A percentile compares a stretch with the other conserved stretches of the same genome.
phyloP scores from a whole-genome alignment of 768 basidiomycete species.

The Mycena vitilis region DNA sequence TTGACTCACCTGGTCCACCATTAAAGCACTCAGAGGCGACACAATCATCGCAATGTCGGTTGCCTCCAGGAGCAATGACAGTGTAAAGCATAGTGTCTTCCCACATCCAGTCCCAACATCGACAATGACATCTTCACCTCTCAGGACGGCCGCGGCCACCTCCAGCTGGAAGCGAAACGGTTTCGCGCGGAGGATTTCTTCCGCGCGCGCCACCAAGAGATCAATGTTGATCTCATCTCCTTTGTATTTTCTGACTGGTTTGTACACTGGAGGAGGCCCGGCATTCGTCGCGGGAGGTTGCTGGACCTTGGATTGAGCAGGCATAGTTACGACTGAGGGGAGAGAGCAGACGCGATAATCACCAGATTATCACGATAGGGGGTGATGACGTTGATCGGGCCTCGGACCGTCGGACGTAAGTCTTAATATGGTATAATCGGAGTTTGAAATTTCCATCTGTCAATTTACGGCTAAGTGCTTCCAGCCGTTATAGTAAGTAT shows the following conservation, averaged over 20 bases:
- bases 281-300: neutral
- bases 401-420: neutral
- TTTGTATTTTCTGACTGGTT: constrained; percentile 9
- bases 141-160: constrained; percentile 2
- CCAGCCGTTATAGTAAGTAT: too few species aligned
- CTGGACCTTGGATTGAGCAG: constrained; percentile 12
- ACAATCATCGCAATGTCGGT: neutral
- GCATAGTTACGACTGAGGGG: neutral
- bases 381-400: constrained; percentile 5
- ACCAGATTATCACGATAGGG: neutral
- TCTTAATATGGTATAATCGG: neutral
- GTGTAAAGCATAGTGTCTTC: neutral
- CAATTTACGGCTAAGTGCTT: too few species aligned
- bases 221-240: constrained; percentile 8
- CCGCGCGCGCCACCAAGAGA: neutral
- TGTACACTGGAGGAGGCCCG: neutral
- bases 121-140: constrained; percentile 7
- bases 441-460: neutral
- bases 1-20: neutral
- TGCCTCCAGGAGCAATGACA: neutral
- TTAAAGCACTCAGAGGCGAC: constrained; percentile 5
- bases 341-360: too few species aligned
- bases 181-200: neutral
- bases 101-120: neutral
- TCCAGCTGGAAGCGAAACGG: constrained; percentile 13